Evolutionary conservation across 2,329 filamentous ascomycete species (phyloP), one percentile per base, ranked within the genome.

Genomic region (Sphaerulina populicola): DNA sequence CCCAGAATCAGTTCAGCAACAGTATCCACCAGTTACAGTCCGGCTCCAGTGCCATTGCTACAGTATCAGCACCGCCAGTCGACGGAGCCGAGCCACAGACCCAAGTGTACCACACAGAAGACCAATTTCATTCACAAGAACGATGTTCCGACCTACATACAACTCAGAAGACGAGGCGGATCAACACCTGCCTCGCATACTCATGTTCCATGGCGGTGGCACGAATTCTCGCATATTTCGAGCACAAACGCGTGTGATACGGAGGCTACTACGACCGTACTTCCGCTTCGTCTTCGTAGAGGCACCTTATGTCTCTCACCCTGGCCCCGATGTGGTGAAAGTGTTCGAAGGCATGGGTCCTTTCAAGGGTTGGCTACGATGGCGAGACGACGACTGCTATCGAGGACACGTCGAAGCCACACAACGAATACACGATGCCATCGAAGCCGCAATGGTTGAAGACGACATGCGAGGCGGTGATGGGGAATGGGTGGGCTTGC

Each of bases 401-500:
- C 14, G 41, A 40, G 44, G 21, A 14, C 27, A 45, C 29, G 12
- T 41, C 23, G 52, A 54, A 18, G 38, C 44, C 7, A 50, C 43
- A n/a, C 18, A 49, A 15, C 44, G 31, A 4, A 51, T 54, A 38
- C 33, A 54, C 27, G 47, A 39, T 42, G 52, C 52, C 2, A 48
- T 55, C 35, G 35, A 44, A 41, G 15, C 41, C 12, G 52, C 52
- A 39, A 81, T 83, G 74, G 69, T 71, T 8, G 68, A 63, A 4
- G 79, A 83, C 60, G 68, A 77, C 57, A 50, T 53, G n/a, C 53
- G 49, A 6, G 74, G 74, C n/a, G 79, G 71, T 1, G 74, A 69
- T 0, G 81, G 82, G 0, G 68, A 72, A 10, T 83, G 79, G 74
- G 77, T 82, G 8, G 82, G 71, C 0, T 55, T 85, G 8, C 60